Evolutionary conservation across 805 yeast species (phyloP).

Genomic region (Metschnikowia amazonensis): DNA sequence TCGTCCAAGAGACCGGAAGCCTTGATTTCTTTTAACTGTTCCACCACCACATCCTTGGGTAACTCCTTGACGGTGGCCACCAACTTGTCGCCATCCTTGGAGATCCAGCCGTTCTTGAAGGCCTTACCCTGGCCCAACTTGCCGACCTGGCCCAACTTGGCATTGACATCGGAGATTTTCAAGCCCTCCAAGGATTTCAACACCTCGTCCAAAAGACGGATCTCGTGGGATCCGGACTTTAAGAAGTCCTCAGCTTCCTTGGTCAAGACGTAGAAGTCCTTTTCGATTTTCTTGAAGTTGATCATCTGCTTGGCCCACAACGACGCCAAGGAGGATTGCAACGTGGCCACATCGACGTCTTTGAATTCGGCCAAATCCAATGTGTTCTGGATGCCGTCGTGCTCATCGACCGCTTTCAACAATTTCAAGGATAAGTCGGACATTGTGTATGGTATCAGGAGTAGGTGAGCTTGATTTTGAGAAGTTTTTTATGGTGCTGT

Average conservation of each 20-base stretch:
- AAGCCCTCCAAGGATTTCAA: constrained; percentile 72
- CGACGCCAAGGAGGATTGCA: constrained; percentile 83
- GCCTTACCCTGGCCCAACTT: constrained; percentile 96
- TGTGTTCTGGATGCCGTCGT: constrained; percentile 64
- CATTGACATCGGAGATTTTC: constrained; percentile 69
- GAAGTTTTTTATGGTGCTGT: constrained; percentile 16
- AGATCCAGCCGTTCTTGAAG: constrained; percentile 95
- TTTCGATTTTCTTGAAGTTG: constrained; percentile 65
- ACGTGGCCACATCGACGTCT: constrained; percentile 53
- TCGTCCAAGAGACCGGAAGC: constrained; percentile 54
- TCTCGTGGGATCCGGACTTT: constrained; percentile 84
- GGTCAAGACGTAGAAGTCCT: constrained; percentile 71
- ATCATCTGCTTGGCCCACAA: constrained; percentile 82
- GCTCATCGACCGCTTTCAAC: constrained; percentile 58
- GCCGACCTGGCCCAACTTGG: constrained; percentile 77
- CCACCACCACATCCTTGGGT: constrained; percentile 67
- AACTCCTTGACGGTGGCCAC: constrained; percentile 53
- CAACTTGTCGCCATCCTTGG: constrained; percentile 79
- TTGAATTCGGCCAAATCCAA: constrained; percentile 57
- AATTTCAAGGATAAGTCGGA: constrained; percentile 63
- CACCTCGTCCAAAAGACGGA: constrained; percentile 71
- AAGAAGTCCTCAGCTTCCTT: constrained; percentile 80
- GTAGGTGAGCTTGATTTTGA: constrained; percentile 4
- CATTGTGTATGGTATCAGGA: constrained; percentile 35
- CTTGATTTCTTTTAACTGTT: constrained; percentile 55